Base-by-base conservation (phyloP, 2,329 filamentous ascomycete species). In the Trichoderma endophyticum region DNA sequence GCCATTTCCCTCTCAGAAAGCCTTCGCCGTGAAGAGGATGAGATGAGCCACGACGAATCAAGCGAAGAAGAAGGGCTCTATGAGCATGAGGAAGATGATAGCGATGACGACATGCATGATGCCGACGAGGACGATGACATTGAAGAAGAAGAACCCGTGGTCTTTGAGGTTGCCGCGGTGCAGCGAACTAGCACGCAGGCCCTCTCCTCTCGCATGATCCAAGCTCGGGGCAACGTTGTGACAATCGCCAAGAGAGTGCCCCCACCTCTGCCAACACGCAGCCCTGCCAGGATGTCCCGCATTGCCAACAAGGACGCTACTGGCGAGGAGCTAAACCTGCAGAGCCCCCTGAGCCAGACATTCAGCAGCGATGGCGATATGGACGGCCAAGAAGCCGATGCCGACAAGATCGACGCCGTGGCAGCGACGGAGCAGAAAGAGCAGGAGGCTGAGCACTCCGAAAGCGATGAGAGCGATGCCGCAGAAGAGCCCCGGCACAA, bases 191-290 rank as follows among this genome's bases (percentile, higher is more conserved):
- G 79, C 54, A 85, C 86, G 7, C 87, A 89, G 67, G 87, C 89
- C 54, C 84, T 89, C 62, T 87, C 88, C 3, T 89, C 92, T 2
- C 89, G 92, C 69, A 87, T 90, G 70, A 89, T 94, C 71, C 86
- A 88, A 34, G 91, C 90, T 51, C 92, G 93, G 78, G 93, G 94
- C 28, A 91, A 92, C 65, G 85, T 98, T 65, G 93, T 98, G 32
- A 94, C 90, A 60, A 97, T 98, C 72, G 90, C 93, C 14, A 97
- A 95, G 82, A 88, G 94, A 43, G 82, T 91, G 1, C 89, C 93
- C 1, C 94, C 95, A 1, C 90, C 92, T 9, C 86, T 97, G 14
- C 95, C 95, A 1, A 86, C 89, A 3, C 87, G 94, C 62, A 97
- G 92, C 78, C 92, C 93, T 1, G 90, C 90, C 80, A 75, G 93